Evolutionary conservation across 2,329 filamentous ascomycete genomes (phyloP), one percentile per base, ranked within the genome.

Genomic region (Fusarium drepaniforme): DNA sequence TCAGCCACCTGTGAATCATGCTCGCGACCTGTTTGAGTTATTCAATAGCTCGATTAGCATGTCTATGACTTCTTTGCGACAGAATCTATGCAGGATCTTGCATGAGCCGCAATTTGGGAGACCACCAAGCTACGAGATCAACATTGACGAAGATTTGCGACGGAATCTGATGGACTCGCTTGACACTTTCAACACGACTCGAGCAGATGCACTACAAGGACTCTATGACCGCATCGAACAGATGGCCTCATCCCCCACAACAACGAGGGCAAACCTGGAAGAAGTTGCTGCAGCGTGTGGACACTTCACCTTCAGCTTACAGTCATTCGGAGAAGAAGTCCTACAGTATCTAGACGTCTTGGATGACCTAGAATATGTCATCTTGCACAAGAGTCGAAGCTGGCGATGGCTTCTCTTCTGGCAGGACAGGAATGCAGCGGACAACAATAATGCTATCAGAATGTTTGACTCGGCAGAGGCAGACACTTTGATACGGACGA

Each of bases 281-380:
- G 97, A 99, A 82, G 95, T 98, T 3, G 95, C 96, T 23, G 96
- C 97, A 12, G 97, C 96, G 40, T 99, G 97, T 79, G 96, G 97
- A 0, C 96, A 98, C 82, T 99, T 98, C 80, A 96, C 94, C 78
- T 98, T 97, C 80, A 97, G 94, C 44, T 86, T 99, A 8, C 90
- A 97, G 68, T 93, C 97, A 70, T 96, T 98, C 78, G 96, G 95
- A 0, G 94, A 97, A 80, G 95, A 98, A 77, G 93, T 98, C 83
- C 90, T 94, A 68, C 90, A 90, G 5, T 96, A 97, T 76, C 84
- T 99, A 15, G 91, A 94, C 51, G 92, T 97, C 0, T 84, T 99
- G 3, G 95, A 98, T 78, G 94, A 98, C 35, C 84, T 98, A 16
- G 95, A 97, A 79, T 89, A 93, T 71, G 85, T 90, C 16, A 90